These are phyloP conservation scores for Gossypium schwendimanii DNA, from an alignment of 441 rosid genomes.

Conservation along the genomic window DNA sequence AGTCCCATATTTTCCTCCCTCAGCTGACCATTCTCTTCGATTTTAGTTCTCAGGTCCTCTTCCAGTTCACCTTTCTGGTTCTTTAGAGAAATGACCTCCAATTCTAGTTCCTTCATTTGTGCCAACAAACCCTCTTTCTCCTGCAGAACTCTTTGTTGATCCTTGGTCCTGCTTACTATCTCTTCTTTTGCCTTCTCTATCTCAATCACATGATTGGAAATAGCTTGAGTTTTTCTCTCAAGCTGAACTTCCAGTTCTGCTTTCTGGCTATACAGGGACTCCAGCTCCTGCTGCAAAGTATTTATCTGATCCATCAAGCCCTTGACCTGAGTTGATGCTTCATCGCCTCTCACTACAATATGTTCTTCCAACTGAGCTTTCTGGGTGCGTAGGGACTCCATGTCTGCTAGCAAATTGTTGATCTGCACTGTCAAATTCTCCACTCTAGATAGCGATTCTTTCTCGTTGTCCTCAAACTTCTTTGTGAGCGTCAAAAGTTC, in stretches of 20 bases:
- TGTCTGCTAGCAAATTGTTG: conserved; percentile 18
- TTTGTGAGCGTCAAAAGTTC: conserved; percentile 37
- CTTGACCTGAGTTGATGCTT: conserved; percentile 38
- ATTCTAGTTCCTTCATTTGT: conserved; percentile 31
- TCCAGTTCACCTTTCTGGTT: conserved; percentile 46
- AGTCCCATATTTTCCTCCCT: conserved; percentile 30
- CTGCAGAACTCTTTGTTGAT: conserved; percentile 30
- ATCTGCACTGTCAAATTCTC: conserved; percentile 32
- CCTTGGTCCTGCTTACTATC: background rate
- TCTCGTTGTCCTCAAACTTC: conserved; percentile 48
- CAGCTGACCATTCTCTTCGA: conserved; percentile 31
- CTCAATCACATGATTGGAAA: background rate
- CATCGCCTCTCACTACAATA: conserved; percentile 30
- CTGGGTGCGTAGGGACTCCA: conserved; percentile 29
- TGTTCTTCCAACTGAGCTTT: conserved; percentile 47
- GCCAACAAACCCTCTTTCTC: conserved; percentile 47
- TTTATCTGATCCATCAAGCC: conserved; percentile 34
- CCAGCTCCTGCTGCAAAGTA: conserved; percentile 30
- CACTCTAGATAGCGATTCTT: conserved; percentile 38
- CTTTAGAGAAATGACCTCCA: conserved; percentile 37
- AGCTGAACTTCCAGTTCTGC: conserved; percentile 38
- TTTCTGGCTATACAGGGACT: conserved; percentile 34
- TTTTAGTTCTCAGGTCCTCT: conserved; percentile 34
- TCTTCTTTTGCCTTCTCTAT: conserved; percentile 4
- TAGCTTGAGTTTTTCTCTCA: conserved; percentile 19